Base-by-base conservation (phyloP, 495 filamentous ascomycete genomes). In the Coniosporium apollinis region DNA sequence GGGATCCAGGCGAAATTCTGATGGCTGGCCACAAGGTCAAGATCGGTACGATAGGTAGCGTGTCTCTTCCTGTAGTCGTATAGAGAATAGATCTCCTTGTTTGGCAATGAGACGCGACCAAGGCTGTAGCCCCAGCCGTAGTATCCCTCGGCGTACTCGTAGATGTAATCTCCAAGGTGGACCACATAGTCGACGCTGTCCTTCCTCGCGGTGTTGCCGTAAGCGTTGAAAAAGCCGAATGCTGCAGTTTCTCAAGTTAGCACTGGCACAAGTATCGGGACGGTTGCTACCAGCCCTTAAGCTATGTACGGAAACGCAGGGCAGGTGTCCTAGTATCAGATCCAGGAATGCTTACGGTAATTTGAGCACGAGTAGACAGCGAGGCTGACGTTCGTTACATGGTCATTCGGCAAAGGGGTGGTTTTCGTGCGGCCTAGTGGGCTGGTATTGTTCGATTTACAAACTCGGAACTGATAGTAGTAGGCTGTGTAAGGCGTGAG, bases 91-190 rank as follows among this genome's bases (percentile, higher is more conserved):
- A 62, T 50, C 17, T 44, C 39, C 19, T 45, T 19, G 28, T 48
- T 10, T 29, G 44, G 24, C 20, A 28, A 35, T 41, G 38, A 30
- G 49, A 59, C 15, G 56, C 60, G 35, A 61, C 36, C 44, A 14
- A 50, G 43, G 4, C 33, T 30, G 21, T 29, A 19, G 9, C 43
- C 42, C 17, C 41, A 46, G 14, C 71, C 71, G 42, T 74, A 73
- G 9, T 66, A 54, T n/a, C 65, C 65, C 13, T 65, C 59, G 19
- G 53, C 55, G 29, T 68, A 70, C 47, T 81, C 73, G 48, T 81
- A 78, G 49, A 77, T 75, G 48, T 78, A 79, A 47, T 81, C 75
- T 15, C 72, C 72, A 9, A 78, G 59, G 45, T 75, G 70, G 31
- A 76, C 38, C 0, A 77, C 65, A 51, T 71, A 79, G 49, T 81